Evolutionary conservation across 2,329 filamentous ascomycete species (phyloP).

Genomic region (Trichoderma oligosporum): DNA sequence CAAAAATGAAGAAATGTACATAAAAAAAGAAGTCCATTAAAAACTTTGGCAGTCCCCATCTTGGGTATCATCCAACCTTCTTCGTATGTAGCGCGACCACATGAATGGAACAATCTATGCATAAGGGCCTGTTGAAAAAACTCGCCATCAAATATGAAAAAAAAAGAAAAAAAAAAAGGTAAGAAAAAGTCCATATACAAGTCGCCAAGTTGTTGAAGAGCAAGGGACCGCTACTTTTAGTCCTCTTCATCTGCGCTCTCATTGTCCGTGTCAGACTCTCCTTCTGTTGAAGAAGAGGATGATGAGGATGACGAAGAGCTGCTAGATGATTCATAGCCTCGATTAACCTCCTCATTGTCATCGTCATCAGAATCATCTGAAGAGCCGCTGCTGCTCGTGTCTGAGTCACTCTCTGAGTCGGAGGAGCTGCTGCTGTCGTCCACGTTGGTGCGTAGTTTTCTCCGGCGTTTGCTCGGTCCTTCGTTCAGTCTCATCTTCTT

Average conservation of each 20-base stretch:
- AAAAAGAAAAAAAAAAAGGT: background rate
- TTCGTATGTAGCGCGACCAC: background rate
- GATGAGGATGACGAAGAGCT: conserved; percentile 42
- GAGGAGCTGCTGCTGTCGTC: conserved; percentile 42
- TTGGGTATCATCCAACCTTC: conserved; percentile 25
- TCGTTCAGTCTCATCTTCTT: conserved; percentile 46
- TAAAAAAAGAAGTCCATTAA: background rate
- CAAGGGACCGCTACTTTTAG: background rate
- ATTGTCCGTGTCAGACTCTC: conserved; percentile 20
- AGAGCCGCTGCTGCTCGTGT: conserved; percentile 37
- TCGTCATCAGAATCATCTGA: conserved; percentile 33
- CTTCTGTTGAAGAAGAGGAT: conserved; percentile 34
- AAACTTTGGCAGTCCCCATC: conserved; percentile 16
- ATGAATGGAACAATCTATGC: conserved; percentile 26
- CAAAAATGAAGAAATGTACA: background rate
- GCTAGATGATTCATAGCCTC: conserved; percentile 36
- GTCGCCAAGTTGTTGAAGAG: background rate
- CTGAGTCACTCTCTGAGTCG: conserved; percentile 29
- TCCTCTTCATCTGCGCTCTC: conserved; percentile 26
- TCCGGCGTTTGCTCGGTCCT: conserved; percentile 45
- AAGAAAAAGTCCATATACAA: background rate
- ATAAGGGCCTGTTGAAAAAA: conserved; percentile 6
- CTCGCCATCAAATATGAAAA: background rate
- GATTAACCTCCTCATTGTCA: conserved; percentile 23
- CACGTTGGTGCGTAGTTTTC: conserved; percentile 49